These are phyloP conservation scores for Hyphopichia homilentoma DNA, from an alignment of 805 yeast genomes.

Conservation along the genomic window DNA sequence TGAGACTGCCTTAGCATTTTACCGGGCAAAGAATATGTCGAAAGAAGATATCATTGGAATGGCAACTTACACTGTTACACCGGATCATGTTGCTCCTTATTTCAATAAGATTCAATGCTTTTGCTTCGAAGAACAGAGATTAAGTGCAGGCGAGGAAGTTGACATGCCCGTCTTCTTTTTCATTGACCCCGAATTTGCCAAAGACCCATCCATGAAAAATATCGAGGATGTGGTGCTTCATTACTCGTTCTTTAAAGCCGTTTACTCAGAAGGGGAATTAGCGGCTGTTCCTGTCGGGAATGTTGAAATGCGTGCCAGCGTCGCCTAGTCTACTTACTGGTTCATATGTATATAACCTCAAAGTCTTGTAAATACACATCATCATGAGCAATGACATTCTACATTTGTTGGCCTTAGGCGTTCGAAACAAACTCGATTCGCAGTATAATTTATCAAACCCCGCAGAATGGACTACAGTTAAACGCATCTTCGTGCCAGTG, in stretches of 20 bases:
- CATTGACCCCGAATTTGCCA: constrained; percentile 92
- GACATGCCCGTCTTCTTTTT: constrained; percentile 99
- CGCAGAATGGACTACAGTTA: too few species aligned
- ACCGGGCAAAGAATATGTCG: constrained; percentile 82
- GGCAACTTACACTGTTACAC: constrained; percentile 97
- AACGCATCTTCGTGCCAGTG: too few species aligned
- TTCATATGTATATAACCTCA: too few species aligned
- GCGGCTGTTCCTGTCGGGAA: constrained; percentile 32
- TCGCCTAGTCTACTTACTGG: too few species aligned
- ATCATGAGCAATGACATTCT: too few species aligned
- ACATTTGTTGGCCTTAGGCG: too few species aligned
- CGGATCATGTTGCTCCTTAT: constrained; percentile 94
- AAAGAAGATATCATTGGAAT: constrained; percentile 92
- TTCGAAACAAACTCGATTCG: too few species aligned
- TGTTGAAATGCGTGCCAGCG: constrained; percentile 9
- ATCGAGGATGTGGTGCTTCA: constrained; percentile 87
- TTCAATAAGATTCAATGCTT: constrained; percentile 97
- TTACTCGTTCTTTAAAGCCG: constrained; percentile 84
- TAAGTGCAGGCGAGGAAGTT: constrained; percentile 94
- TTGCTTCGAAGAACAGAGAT: constrained; percentile 94
- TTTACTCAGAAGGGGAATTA: constrained; percentile 38
- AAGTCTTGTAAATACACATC: too few species aligned
- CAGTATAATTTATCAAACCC: too few species aligned
- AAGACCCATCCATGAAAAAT: constrained; percentile 88
- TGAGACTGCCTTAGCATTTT: constrained; percentile 95